Evolutionary conservation across 2,329 filamentous ascomycete species (phyloP).

Genomic region (Teratosphaeriaceae sp.): DNA sequence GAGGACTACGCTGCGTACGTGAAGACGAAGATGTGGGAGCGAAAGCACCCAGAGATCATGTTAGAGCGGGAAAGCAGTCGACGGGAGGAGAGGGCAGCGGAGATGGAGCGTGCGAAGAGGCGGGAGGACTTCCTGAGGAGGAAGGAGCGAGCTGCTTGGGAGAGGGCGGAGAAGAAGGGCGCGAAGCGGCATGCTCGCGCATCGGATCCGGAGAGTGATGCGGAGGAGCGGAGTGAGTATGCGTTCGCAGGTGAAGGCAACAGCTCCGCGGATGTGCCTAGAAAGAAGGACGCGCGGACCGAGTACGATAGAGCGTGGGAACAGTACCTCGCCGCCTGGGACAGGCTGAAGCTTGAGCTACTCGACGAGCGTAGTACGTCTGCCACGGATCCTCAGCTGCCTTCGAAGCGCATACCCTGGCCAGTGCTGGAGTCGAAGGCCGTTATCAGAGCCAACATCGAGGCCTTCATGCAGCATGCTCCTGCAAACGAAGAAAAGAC

Average conservation of each 20-base stretch:
- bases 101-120: slow-evolving; percentile 33
- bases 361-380: slow-evolving; percentile 8
- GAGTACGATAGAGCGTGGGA: slow-evolving; percentile 25
- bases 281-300: background rate
- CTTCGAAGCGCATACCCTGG: slow-evolving; percentile 55
- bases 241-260: slow-evolving; percentile 18
- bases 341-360: slow-evolving; percentile 23
- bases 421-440: slow-evolving; percentile 54
- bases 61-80: slow-evolving; percentile 64
- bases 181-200: slow-evolving; percentile 30
- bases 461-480: slow-evolving; percentile 61
- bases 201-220: slow-evolving; percentile 15
- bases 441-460: slow-evolving; percentile 54
- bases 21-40: slow-evolving; percentile 89
- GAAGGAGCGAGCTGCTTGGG: slow-evolving; percentile 29
- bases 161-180: slow-evolving; percentile 28
- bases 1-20: slow-evolving; percentile 88
- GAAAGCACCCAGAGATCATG: slow-evolving; percentile 74
- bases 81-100: slow-evolving; percentile 42
- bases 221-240: slow-evolving; percentile 54
- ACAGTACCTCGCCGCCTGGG: slow-evolving; percentile 24
- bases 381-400: slow-evolving; percentile 9
- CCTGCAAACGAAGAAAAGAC: slow-evolving; percentile 24
- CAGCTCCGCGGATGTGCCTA: slow-evolving; percentile 6
- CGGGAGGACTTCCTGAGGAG: slow-evolving; percentile 37